Base-by-base conservation (phyloP, 2,329 filamentous ascomycete species). In the Aureobasidium lini region DNA sequence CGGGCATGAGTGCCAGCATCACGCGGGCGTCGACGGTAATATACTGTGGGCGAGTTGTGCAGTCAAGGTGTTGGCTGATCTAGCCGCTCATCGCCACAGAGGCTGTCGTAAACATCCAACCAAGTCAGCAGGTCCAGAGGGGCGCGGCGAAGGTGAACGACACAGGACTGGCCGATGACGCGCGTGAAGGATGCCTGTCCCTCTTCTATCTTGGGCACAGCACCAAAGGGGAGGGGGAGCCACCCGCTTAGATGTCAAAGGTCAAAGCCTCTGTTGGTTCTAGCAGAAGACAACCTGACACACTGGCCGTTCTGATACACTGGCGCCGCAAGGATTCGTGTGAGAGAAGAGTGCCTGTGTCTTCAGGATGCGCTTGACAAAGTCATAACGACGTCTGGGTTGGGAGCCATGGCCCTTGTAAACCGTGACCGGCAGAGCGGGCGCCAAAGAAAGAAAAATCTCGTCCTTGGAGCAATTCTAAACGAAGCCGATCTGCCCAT, bases 1-100 rank as follows among this genome's bases (percentile, higher is more conserved):
- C 59, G 63, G 67, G 64, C 66, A 67, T 68, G 59, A 65, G 64
- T 50, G 67, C 66, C 57, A 71, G 66, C 70, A 72, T 71, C 65
- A 64, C 68, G 59, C 59, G 59, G 50, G 43, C 4, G 50, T 42
- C 18, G 52, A 46, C 18, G 18, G 29, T 44, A 46, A 57, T 57
- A 57, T 57, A 57, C 42, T 46, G 16, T n/a, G 32, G 18, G 4
- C 13, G 36, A n/a, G 40, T 40, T 11, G n/a, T 31, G 48, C 13
- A 15, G 18, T 10, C 39, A 31, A 43, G 4, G 37, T 54, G 50
- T 54, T 46, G 40, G 52, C 32, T 29, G 52, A 44, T 46, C 52
- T 57, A 57, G 42, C 52, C 39, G 52, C 39, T 57, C 52, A 57
- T 57, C 52, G 52, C 52, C 52, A 44, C 52, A 44, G 28, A 36